phyloP scores from a whole-genome alignment of 2,329 filamentous ascomycete species.

The Aspergillus pseudoglaucus region DNA sequence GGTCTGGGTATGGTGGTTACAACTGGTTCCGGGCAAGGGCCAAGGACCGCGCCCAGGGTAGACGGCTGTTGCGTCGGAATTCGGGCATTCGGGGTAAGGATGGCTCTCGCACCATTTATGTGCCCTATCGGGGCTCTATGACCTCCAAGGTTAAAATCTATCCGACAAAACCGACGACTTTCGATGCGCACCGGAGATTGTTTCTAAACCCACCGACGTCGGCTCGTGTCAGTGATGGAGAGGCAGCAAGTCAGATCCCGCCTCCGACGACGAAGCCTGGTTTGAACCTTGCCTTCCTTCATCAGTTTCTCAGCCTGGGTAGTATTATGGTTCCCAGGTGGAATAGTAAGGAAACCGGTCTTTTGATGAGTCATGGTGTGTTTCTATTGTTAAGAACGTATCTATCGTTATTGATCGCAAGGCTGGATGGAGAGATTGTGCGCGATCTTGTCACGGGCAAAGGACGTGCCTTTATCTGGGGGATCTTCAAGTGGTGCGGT shows the following conservation, averaged over 20 bases:
- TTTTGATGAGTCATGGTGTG: conserved; percentile 79
- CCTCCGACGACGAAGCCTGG: conserved; percentile 88
- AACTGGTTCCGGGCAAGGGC: conserved; percentile 67
- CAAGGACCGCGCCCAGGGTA: conserved; percentile 75
- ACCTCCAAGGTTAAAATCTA: conserved; percentile 89
- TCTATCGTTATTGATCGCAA: conserved; percentile 83
- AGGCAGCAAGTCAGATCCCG: conserved; percentile 58
- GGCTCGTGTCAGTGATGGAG: conserved; percentile 66
- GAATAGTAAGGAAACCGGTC: conserved; percentile 89
- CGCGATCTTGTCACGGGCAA: conserved; percentile 93
- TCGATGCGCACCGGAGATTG: conserved; percentile 88
- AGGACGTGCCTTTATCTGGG: conserved; percentile 79
- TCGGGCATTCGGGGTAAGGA: conserved; percentile 92
- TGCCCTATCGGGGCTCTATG: conserved; percentile 69
- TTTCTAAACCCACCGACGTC: conserved; percentile 88
- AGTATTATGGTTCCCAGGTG: conserved; percentile 97
- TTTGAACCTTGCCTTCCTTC: conserved; percentile 88
- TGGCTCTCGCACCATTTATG: conserved; percentile 88
- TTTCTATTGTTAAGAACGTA: conserved; percentile 93
- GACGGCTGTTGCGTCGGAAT: conserved; percentile 77
- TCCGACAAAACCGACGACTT: conserved; percentile 85
- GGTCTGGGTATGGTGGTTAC: conserved; percentile 69
- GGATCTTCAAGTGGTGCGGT: conserved; percentile 90
- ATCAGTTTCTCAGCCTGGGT: conserved; percentile 91
- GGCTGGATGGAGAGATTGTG: conserved; percentile 92